These are phyloP conservation scores for Pinus albicaulis DNA, from an alignment of 75 land plant genomes.

Conservation along the genomic window DNA sequence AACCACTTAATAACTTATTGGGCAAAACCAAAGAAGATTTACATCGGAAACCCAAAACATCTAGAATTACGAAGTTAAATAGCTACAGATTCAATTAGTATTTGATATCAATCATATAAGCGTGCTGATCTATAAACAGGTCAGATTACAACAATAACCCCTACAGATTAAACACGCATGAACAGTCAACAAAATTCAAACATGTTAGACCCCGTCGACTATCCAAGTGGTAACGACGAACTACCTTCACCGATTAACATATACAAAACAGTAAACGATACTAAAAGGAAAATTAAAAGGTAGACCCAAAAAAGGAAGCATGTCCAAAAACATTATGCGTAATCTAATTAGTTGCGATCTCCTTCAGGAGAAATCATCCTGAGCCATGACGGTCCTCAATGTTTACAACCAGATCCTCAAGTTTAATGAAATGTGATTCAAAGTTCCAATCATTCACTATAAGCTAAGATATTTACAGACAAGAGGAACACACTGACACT, in stretches of 20 bases:
- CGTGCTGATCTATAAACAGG: neutral
- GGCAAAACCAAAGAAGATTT: neutral
- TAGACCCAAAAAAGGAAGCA: neutral
- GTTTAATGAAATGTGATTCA: neutral
- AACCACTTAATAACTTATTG: neutral
- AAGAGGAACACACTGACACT: too few relatives aligned
- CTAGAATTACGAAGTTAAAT: too few relatives aligned
- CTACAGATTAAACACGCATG: neutral
- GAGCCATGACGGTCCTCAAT: too few relatives aligned
- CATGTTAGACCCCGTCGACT: too few relatives aligned
- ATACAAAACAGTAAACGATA: too few relatives aligned
- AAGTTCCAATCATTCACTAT: neutral
- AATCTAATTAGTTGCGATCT: neutral
- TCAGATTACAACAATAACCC: neutral
- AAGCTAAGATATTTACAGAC: neutral
- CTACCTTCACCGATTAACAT: too few relatives aligned
- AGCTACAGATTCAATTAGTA: neutral
- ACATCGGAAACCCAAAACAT: neutral
- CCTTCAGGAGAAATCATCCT: too few relatives aligned
- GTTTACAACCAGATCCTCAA: neutral
- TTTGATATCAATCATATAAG: neutral
- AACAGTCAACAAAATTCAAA: neutral
- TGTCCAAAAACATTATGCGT: neutral
- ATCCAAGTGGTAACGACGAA: neutral
- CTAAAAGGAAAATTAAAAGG: too few relatives aligned